These are phyloP conservation scores for Calamus simplicifolius DNA, from an alignment of 176 grass and related monocot species.

Conservation along the genomic window DNA sequence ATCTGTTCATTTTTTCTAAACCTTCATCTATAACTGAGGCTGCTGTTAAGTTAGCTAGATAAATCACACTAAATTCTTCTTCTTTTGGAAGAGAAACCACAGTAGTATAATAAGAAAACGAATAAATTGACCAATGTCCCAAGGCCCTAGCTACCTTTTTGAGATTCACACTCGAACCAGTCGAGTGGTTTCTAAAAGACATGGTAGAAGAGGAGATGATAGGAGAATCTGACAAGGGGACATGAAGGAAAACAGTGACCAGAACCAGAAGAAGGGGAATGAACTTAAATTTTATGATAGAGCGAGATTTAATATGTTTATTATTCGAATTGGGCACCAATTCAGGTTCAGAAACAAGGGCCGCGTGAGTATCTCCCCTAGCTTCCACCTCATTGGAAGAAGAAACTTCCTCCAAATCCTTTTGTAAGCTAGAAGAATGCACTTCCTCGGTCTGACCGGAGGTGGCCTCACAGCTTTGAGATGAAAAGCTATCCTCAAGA, in stretches of 20 bases:
- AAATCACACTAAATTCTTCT: conserved; percentile 26
- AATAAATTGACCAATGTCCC: conserved; percentile 43
- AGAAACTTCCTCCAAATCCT: conserved; percentile 3
- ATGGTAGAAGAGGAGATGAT: conserved; percentile 24
- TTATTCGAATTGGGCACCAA: background rate
- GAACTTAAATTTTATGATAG: conserved; percentile 18
- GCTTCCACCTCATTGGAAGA: conserved; percentile 4
- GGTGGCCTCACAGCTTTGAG: conserved; percentile 42
- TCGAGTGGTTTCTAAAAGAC: conserved; percentile 35
- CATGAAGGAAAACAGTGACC: conserved; percentile 26
- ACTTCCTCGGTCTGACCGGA: conserved; percentile 21
- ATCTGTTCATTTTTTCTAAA: conserved; percentile 7
- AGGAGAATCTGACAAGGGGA: conserved; percentile 29
- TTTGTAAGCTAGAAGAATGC: background rate
- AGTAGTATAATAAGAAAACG: conserved; percentile 29
- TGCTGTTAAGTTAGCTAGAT: conserved; percentile 49
- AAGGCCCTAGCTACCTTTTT: conserved; percentile 32
- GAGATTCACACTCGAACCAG: conserved; percentile 20
- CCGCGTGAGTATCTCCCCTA: background rate
- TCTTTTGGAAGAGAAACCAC: conserved; percentile 10
- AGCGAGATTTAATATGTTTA: conserved; percentile 21
- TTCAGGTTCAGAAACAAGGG: background rate
- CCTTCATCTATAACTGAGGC: conserved; percentile 20
- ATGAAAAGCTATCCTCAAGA: conserved; percentile 52
- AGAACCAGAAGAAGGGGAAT: conserved; percentile 35